Percentiles rank a stretch among this genome's conserved stretches.
These are phyloP conservation scores for Chernovozyma sophiae-reginae DNA, from an alignment of 1,139 yeast genomes.

Conservation along the genomic window DNA sequence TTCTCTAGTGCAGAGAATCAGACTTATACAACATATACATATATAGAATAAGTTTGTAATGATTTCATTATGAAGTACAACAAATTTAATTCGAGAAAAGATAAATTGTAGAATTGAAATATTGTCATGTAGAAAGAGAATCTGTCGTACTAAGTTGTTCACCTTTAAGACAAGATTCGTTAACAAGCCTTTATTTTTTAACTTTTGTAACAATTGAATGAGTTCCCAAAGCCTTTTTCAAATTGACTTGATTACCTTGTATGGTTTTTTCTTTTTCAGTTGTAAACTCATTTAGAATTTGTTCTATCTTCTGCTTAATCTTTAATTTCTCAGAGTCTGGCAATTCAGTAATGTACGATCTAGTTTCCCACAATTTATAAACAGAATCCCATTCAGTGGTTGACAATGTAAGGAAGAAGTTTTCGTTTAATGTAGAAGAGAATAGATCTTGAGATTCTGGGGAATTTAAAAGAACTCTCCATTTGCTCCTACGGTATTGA, in stretches of 20 bases:
- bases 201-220: slow-evolving; percentile 21
- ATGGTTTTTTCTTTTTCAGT: slow-evolving; percentile 15
- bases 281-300: slow-evolving; percentile 15
- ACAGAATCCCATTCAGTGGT: slow-evolving; percentile 28
- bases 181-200: slow-evolving; percentile 11
- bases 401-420: slow-evolving; percentile 28
- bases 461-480: slow-evolving; percentile 41
- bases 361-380: slow-evolving; percentile 53
- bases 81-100: too few species aligned
- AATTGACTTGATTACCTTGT: slow-evolving; percentile 10
- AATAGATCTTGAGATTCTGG: slow-evolving; percentile 20
- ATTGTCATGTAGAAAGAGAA: too few species aligned
- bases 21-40: too few species aligned
- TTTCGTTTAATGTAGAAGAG: slow-evolving; percentile 24
- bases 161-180: too few species aligned
- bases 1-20: too few species aligned
- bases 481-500: slow-evolving; percentile 50
- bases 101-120: too few species aligned
- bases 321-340: slow-evolving; percentile 29
- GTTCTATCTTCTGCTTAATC: slow-evolving; percentile 28
- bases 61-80: too few species aligned
- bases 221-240: slow-evolving; percentile 25
- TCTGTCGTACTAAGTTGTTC: too few species aligned
- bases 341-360: slow-evolving; percentile 54
- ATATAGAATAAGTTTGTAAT: too few species aligned